These are phyloP conservation scores for Piper betle DNA, from an alignment of 164 flowering plant species.

Conservation along the genomic window DNA sequence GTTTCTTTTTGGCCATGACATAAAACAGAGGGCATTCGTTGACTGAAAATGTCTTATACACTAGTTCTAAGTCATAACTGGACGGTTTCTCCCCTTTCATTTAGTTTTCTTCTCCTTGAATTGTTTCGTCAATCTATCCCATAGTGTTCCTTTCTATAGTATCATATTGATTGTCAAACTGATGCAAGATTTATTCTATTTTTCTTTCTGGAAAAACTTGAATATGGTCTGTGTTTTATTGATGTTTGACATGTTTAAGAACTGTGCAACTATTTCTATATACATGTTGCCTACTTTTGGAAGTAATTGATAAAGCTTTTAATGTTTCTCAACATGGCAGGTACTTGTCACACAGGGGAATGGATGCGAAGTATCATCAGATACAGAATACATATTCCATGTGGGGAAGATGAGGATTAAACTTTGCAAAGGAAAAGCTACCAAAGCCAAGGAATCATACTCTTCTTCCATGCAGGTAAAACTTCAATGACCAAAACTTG, in stretches of 20 bases:
- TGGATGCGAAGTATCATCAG: slow-evolving; percentile 50
- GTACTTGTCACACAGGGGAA: slow-evolving; percentile 84
- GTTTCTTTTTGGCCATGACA: too few relatives aligned
- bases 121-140: too few relatives aligned
- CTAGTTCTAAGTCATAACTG: too few relatives aligned
- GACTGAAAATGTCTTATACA: too few relatives aligned
- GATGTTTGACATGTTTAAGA: not conserved
- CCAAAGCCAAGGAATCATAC: slow-evolving; percentile 76
- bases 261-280: not conserved
- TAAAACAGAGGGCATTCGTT: too few relatives aligned
- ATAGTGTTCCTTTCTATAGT: too few relatives aligned
- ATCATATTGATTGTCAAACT: too few relatives aligned
- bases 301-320: not conserved
- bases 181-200: too few relatives aligned
- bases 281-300: not conserved
- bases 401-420: slow-evolving; percentile 95
- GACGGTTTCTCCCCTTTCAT: too few relatives aligned
- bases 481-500: too few relatives aligned
- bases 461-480: slow-evolving; percentile 67
- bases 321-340: slow-evolving; percentile 19
- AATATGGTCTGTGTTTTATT: not conserved
- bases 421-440: slow-evolving; percentile 69
- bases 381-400: slow-evolving; percentile 70
- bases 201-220: not conserved
- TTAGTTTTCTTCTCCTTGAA: too few relatives aligned